These are phyloP conservation scores for Coffea eugenioides DNA, from an alignment of 257 asterid species.

Conservation along the genomic window DNA sequence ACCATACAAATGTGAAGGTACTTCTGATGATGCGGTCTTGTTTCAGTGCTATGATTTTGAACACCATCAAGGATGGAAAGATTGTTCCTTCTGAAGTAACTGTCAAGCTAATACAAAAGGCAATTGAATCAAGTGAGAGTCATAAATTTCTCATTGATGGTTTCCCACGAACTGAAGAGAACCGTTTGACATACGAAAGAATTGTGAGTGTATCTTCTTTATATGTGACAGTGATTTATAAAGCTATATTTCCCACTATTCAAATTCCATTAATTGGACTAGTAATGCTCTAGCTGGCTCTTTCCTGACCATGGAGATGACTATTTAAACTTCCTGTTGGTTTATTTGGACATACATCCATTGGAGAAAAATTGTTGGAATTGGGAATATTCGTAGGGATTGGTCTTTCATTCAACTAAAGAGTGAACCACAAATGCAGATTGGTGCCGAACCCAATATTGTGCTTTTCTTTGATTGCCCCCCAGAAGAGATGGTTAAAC, in stretches of 20 bases:
- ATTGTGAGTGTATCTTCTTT: slow-evolving; percentile 56
- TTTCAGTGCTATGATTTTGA: slow-evolving; percentile 79
- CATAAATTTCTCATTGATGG: slow-evolving; percentile 86
- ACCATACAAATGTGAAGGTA: not conserved
- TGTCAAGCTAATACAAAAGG: slow-evolving; percentile 65
- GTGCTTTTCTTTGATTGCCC: slow-evolving; percentile 97
- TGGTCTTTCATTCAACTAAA: not conserved
- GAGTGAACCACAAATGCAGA: slow-evolving; percentile 44
- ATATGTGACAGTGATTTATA: slow-evolving; percentile 14
- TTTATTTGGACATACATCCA: not conserved
- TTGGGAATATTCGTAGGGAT: not conserved
- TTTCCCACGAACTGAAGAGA: slow-evolving; percentile 96
- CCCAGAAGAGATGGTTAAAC: slow-evolving; percentile 84
- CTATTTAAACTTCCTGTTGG: not conserved
- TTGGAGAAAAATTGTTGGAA: not conserved
- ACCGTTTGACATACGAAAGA: slow-evolving; percentile 72
- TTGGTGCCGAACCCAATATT: slow-evolving; percentile 78
- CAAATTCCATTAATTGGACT: slow-evolving; percentile 16
- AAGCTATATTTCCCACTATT: slow-evolving; percentile 7
- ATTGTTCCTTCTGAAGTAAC: slow-evolving; percentile 96
- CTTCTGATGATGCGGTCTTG: slow-evolving; percentile 6
- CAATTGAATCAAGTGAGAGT: slow-evolving; percentile 57
- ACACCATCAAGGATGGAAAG: slow-evolving; percentile 76
- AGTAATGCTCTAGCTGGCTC: not conserved
- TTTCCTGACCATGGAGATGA: not conserved